Evolutionary conservation across 2,329 filamentous ascomycete species (phyloP).

Genomic region (Magnaporthales sp.): DNA sequence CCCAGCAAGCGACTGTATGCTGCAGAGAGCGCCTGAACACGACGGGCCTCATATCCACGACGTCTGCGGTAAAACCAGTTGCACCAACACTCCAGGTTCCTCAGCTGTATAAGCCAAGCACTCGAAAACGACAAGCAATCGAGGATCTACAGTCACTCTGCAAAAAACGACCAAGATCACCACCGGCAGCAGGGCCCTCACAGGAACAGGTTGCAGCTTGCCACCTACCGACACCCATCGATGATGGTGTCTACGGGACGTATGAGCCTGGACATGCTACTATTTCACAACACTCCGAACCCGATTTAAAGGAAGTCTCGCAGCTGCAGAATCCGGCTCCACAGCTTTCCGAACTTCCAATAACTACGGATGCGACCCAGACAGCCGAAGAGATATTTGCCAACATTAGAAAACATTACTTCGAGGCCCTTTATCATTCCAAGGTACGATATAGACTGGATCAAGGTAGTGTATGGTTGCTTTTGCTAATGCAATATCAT

Average conservation of each 20-base stretch:
- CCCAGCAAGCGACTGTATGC: conserved; percentile 37
- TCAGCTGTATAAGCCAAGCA: conserved; percentile 38
- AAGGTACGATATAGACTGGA: conserved; percentile 32
- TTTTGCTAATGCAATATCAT: neutral
- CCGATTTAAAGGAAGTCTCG: neutral
- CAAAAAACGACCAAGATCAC: conserved; percentile 38
- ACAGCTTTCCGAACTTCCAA: conserved; percentile 11
- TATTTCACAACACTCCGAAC: neutral
- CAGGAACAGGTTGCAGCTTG: conserved; percentile 10
- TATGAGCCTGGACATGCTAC: neutral
- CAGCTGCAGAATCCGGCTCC: conserved; percentile 9
- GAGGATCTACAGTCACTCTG: conserved; percentile 55
- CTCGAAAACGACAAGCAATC: conserved; percentile 50
- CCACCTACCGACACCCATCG: conserved; percentile 3
- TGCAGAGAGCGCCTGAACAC: conserved; percentile 22
- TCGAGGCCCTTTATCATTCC: conserved; percentile 53
- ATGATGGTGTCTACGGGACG: neutral
- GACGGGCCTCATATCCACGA: neutral
- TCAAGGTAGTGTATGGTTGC: neutral
- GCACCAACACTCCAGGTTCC: conserved; percentile 29
- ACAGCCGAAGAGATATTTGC: conserved; percentile 46
- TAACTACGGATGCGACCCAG: conserved; percentile 19
- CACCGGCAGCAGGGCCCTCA: conserved; percentile 18
- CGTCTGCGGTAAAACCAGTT: neutral
- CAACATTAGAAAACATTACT: conserved; percentile 49